Evolutionary conservation across 352 stramenopile genomes (phyloP).

Genomic region (Phytopythium kandeliae): DNA sequence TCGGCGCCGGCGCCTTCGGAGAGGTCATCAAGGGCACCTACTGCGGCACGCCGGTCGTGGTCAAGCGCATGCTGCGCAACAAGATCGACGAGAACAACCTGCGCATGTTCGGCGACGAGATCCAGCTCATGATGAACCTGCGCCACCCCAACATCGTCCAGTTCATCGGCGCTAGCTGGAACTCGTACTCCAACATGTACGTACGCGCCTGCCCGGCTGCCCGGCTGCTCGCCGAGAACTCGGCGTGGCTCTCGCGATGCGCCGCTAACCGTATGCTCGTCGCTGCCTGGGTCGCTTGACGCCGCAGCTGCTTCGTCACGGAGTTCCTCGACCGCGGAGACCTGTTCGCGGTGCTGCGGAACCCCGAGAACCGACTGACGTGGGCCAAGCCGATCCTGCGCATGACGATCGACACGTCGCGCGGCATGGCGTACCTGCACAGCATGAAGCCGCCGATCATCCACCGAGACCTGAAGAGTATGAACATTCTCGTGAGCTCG

Average conservation of each 20-base stretch:
- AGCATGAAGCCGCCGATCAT: constrained; percentile 97
- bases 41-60: constrained; percentile 82
- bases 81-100: constrained; percentile 88
- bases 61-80: constrained; percentile 87
- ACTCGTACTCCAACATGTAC: constrained; percentile 90
- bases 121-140: constrained; percentile 89
- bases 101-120: constrained; percentile 86
- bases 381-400: constrained; percentile 84
- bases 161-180: constrained; percentile 89
- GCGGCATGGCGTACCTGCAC: constrained; percentile 97
- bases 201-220: constrained; percentile 16
- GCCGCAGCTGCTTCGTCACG: constrained; percentile 78
- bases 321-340: constrained; percentile 84
- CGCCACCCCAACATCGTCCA: constrained; percentile 87
- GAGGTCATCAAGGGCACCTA: constrained; percentile 89
- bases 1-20: constrained; percentile 77
- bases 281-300: background rate
- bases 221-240: too few relatives aligned
- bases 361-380: constrained; percentile 72
- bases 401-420: constrained; percentile 89
- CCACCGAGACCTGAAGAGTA: constrained; percentile 97
- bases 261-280: too few relatives aligned
- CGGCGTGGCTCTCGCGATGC: too few relatives aligned
- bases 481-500: constrained; percentile 88
- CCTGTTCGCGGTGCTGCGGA: constrained; percentile 75